A percentile compares a stretch with the other conserved stretches of the same genome.
phyloP scores from a whole-genome alignment of 2,329 filamentous ascomycete genomes.

The Thelonectria olida region DNA sequence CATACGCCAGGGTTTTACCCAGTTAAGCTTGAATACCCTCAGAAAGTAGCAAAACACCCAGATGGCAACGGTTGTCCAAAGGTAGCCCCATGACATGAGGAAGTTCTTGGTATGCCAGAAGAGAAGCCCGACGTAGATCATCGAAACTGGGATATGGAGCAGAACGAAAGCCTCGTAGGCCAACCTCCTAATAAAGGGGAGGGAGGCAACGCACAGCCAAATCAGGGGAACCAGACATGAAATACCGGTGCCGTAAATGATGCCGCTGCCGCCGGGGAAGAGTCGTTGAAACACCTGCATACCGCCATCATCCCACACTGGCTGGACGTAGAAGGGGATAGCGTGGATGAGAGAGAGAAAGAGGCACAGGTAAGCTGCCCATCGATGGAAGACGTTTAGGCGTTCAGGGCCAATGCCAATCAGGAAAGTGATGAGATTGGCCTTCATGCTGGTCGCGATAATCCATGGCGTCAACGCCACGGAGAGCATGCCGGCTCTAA shows the following conservation, averaged over 20 bases:
- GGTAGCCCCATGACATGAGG: constrained; percentile 87
- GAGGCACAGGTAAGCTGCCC: constrained; percentile 87
- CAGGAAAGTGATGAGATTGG: constrained; percentile 83
- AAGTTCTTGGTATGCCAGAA: constrained; percentile 98
- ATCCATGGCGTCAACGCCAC: constrained; percentile 95
- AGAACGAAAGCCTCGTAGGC: constrained; percentile 89
- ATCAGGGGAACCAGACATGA: constrained; percentile 83
- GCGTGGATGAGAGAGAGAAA: constrained; percentile 86
- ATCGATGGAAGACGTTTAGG: constrained; percentile 91
- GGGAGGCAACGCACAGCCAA: constrained; percentile 86
- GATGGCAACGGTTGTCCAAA: constrained; percentile 82
- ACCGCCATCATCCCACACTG: constrained; percentile 83
- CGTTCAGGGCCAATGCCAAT: constrained; percentile 93
- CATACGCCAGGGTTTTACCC: constrained; percentile 80
- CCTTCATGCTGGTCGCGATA: constrained; percentile 87
- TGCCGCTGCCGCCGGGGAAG: constrained; percentile 70
- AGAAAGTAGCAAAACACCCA: constrained; percentile 79
- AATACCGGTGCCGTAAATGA: constrained; percentile 86
- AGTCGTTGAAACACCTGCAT: constrained; percentile 75
- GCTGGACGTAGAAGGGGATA: constrained; percentile 89
- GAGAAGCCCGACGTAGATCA: constrained; percentile 82
- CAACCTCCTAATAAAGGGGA: constrained; percentile 78
- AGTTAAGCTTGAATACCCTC: constrained; percentile 88
- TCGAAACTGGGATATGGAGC: constrained; percentile 82
- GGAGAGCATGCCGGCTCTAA: constrained; percentile 90